Conservation (phyloP, 768 basidiomycete genomes). For the Tricholoma flavovirens region DNA sequence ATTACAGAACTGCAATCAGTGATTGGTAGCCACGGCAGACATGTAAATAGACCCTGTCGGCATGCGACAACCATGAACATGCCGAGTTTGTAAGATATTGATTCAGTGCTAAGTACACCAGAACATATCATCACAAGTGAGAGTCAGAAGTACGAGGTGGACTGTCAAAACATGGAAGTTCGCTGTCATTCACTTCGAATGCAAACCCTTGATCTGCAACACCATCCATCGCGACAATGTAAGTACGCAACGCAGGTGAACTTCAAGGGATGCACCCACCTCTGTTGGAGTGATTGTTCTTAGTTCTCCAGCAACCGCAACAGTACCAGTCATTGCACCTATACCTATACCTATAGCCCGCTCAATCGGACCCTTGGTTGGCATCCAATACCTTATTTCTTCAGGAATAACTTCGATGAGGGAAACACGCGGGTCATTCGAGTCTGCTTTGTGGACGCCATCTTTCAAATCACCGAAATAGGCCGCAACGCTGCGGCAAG, state of each 20-base stretch:
- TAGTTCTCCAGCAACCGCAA: slow-evolving; percentile 68
- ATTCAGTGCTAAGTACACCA: no score
- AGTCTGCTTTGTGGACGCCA: slow-evolving; percentile 77
- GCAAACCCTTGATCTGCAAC: slow-evolving; percentile 37
- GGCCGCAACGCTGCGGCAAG: slow-evolving; percentile 43
- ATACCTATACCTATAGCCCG: slow-evolving; percentile 56
- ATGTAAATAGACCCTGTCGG: no score
- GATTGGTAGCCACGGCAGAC: no score
- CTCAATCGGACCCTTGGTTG: slow-evolving; percentile 52
- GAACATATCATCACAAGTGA: no score
- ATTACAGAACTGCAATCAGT: no score
- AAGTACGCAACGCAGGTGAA: not conserved
- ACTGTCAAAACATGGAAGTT: not conserved
- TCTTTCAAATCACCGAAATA: slow-evolving; percentile 90
- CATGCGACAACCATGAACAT: no score
- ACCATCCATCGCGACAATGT: not conserved
- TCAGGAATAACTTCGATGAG: slow-evolving; percentile 75
- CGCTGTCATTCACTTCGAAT: slow-evolving; percentile 21
- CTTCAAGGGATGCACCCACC: slow-evolving; percentile 34
- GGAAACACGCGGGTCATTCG: slow-evolving; percentile 71
- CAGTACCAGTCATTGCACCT: slow-evolving; percentile 55
- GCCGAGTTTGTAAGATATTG: no score
- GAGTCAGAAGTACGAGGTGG: not conserved
- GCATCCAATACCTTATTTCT: slow-evolving; percentile 79
- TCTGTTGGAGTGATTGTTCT: slow-evolving; percentile 68